Conservation (phyloP, 495 filamentous ascomycete genomes). For the Penicillium canescens region DNA sequence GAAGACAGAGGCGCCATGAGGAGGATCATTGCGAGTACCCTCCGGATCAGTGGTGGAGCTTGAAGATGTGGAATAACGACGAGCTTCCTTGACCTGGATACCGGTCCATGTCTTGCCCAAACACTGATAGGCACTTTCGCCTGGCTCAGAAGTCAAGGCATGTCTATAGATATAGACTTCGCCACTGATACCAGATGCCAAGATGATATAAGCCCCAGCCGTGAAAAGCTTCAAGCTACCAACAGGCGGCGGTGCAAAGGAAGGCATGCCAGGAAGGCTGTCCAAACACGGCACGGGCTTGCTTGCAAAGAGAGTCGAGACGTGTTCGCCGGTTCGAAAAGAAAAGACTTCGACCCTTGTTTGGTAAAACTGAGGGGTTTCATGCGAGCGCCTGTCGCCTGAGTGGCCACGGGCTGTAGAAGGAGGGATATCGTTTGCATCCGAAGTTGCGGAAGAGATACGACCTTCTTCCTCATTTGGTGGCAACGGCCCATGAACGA, state of each 20-base stretch:
- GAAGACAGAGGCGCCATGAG: slow-evolving; percentile 40
- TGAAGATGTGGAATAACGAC: slow-evolving; percentile 54
- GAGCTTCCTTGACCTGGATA: slow-evolving; percentile 57
- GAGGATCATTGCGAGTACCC: slow-evolving; percentile 50
- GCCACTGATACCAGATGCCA: slow-evolving; percentile 79
- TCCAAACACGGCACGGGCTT: slow-evolving; percentile 46
- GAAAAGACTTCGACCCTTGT: slow-evolving; percentile 87
- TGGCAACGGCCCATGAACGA: slow-evolving; percentile 70
- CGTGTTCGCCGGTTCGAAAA: slow-evolving; percentile 62
- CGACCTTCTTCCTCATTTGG: slow-evolving; percentile 38
- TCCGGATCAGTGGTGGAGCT: slow-evolving; percentile 52
- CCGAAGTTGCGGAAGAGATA: slow-evolving; percentile 37
- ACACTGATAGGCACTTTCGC: slow-evolving; percentile 61
- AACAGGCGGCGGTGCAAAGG: slow-evolving; percentile 59
- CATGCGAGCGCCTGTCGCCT: slow-evolving; percentile 32
- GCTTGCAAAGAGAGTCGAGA: slow-evolving; percentile 68
- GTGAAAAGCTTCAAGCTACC: slow-evolving; percentile 72
- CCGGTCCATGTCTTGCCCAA: slow-evolving; percentile 87
- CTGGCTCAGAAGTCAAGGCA: slow-evolving; percentile 43
- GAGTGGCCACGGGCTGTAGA: slow-evolving; percentile 25
- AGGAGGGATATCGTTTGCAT: slow-evolving; percentile 36
- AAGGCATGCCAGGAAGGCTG: slow-evolving; percentile 39
- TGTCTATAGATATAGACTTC: slow-evolving; percentile 76
- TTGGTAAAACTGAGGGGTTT: slow-evolving; percentile 60
- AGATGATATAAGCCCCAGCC: slow-evolving; percentile 63